A percentile compares a stretch with the other conserved stretches of the same genome.
These are phyloP conservation scores for Ceratocystis ficicola DNA, from an alignment of 2,329 filamentous ascomycete genomes.

Conservation along the genomic window DNA sequence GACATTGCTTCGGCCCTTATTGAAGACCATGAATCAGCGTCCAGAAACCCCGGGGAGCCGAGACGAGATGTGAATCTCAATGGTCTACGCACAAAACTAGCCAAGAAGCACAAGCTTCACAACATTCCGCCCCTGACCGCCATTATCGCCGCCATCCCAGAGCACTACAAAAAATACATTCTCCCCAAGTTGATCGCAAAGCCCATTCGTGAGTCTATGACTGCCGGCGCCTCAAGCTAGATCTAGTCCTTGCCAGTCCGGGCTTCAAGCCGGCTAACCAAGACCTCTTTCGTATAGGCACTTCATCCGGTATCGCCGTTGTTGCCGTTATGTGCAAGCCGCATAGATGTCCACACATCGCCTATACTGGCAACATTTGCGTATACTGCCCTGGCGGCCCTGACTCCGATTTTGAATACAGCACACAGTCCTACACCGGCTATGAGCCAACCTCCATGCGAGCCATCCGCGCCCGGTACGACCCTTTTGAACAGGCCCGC, in stretches of 20 bases:
- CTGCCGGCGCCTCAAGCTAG: too few relatives aligned
- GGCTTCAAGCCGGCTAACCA: not conserved
- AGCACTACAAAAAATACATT: conserved; percentile 99
- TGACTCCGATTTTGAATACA: conserved; percentile 98
- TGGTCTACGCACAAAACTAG: conserved; percentile 67
- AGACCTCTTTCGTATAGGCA: conserved; percentile 41
- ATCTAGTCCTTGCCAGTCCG: not conserved
- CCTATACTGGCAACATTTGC: conserved; percentile 97
- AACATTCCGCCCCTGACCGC: conserved; percentile 85
- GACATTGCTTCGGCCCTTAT: conserved; percentile 91
- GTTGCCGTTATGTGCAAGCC: conserved; percentile 99
- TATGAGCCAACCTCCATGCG: conserved; percentile 99
- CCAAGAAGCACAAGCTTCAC: conserved; percentile 83
- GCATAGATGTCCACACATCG: conserved; percentile 92
- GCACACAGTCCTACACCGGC: conserved; percentile 95
- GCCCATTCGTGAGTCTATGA: conserved; percentile 57
- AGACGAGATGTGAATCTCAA: conserved; percentile 90
- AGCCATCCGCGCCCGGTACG: conserved; percentile 90
- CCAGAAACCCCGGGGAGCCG: conserved; percentile 57
- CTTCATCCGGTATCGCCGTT: conserved; percentile 91
- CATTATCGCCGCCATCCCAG: conserved; percentile 96
- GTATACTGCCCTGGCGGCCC: conserved; percentile 97
- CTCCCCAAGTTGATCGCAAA: conserved; percentile 92
- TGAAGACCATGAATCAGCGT: conserved; percentile 71
- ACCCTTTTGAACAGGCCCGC: conserved; percentile 93